Conservation (phyloP, 306 rosid genomes). For the Cicer judaicum region DNA sequence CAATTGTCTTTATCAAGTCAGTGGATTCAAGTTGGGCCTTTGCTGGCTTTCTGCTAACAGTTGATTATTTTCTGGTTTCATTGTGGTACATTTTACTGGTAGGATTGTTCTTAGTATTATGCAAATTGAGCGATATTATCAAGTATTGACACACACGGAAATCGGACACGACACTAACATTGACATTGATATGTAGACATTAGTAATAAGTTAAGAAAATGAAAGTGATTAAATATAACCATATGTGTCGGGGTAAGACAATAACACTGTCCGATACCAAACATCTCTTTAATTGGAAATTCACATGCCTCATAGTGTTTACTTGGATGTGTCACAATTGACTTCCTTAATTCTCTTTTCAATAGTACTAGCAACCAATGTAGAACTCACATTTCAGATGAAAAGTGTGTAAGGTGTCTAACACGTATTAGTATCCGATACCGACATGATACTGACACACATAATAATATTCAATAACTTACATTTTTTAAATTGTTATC, state of each 20-base stretch:
- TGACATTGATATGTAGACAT: background rate
- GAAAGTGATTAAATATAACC: too few species aligned
- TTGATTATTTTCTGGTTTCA: conserved; percentile 69
- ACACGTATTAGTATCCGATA: too few species aligned
- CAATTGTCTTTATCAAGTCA: conserved; percentile 42
- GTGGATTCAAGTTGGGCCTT: conserved; percentile 60
- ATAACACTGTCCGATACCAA: background rate
- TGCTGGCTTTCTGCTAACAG: conserved; percentile 71
- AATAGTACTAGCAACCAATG: background rate
- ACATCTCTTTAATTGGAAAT: background rate
- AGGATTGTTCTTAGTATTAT: conserved; percentile 2
- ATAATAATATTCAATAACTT: too few species aligned
- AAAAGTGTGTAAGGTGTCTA: too few species aligned
- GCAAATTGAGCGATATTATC: background rate
- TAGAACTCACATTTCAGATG: too few species aligned
- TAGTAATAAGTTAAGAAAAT: too few species aligned
- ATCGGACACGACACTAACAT: background rate
- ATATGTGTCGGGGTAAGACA: background rate
- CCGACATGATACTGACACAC: too few species aligned
- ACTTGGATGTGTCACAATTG: background rate
- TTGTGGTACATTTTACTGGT: conserved; percentile 91
- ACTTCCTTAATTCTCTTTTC: background rate
- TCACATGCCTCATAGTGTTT: background rate
- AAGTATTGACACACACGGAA: background rate
- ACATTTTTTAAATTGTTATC: too few species aligned